phyloP scores from a whole-genome alignment of 176 grass and related monocot genomes.

The Poa pratensis region DNA sequence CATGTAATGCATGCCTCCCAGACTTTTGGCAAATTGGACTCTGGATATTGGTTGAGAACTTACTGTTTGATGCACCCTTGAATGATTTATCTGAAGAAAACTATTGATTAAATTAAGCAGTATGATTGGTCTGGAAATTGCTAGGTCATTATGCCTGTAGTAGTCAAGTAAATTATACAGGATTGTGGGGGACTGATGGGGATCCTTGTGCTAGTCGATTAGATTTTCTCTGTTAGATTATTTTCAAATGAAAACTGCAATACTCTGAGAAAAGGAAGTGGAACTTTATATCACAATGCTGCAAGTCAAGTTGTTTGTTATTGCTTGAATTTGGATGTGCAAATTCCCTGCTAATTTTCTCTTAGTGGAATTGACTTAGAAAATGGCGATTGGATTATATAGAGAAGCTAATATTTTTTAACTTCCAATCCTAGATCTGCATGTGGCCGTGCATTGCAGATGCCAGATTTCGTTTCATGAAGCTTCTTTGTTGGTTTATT shows the following conservation, averaged over 20 bases:
- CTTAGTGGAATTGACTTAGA: not conserved
- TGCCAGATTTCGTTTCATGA: not conserved
- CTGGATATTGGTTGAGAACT: not conserved
- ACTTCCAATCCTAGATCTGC: not conserved
- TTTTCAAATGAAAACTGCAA: slow-evolving; percentile 1
- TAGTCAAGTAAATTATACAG: not conserved
- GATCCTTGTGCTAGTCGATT: slow-evolving; percentile 5
- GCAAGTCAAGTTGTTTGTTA: not conserved
- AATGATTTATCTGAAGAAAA: slow-evolving; percentile 9
- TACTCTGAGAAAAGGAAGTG: not conserved
- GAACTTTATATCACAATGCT: not conserved
- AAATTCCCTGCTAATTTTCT: not conserved
- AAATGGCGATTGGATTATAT: not conserved
- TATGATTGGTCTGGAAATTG: not conserved
- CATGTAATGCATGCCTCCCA: not conserved
- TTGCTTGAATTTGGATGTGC: slow-evolving; percentile 9
- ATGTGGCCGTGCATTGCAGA: not conserved
- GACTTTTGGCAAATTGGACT: not conserved
- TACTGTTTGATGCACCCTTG: not conserved
- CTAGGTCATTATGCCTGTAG: not conserved
- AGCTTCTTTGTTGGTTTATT: not conserved
- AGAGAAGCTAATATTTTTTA: not conserved
- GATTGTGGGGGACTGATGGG: not conserved
- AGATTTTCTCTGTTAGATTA: not conserved
- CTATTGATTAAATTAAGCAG: not conserved